Conservation (phyloP, 768 basidiomycete species). For the Vararia minispora region DNA sequence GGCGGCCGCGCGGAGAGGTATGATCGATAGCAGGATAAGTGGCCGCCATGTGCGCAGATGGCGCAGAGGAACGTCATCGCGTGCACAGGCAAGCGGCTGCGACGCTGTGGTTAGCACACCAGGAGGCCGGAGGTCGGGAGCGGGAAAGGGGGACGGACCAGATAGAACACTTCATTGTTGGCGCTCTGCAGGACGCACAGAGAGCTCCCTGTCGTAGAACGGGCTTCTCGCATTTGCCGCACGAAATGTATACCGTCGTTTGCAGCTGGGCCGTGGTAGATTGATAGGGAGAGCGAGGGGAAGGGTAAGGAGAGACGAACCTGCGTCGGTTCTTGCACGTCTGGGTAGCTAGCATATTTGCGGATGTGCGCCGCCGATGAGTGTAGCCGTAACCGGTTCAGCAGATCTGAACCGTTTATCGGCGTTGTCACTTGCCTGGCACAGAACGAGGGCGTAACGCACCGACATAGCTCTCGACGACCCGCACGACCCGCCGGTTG, state of each 20-base stretch:
- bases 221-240: slow-evolving; percentile 60
- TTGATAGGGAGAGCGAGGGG: too few relatives aligned
- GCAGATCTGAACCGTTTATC: slow-evolving; percentile 36
- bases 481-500: slow-evolving; percentile 31
- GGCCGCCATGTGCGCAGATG: slow-evolving; percentile 71
- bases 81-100: slow-evolving; percentile 67
- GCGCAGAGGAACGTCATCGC: slow-evolving; percentile 64
- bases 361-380: slow-evolving; percentile 66
- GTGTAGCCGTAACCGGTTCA: slow-evolving; percentile 51
- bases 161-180: slow-evolving; percentile 48
- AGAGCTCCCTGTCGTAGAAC: slow-evolving; percentile 38
- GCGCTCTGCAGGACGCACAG: slow-evolving; percentile 44
- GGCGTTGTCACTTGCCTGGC: slow-evolving; percentile 1
- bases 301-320: too few relatives aligned
- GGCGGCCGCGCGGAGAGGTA: slow-evolving; percentile 55
- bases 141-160: slow-evolving; percentile 37
- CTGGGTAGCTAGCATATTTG: slow-evolving; percentile 54
- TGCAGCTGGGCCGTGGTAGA: slow-evolving; percentile 51
- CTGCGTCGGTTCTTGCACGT: too few relatives aligned
- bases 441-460: slow-evolving; percentile 12
- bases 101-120: slow-evolving; percentile 4
- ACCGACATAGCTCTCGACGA: slow-evolving; percentile 72
- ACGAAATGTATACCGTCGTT: slow-evolving; percentile 60
- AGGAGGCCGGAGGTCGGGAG: background rate
- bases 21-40: slow-evolving; percentile 63